Evolutionary conservation across 1,284 basidiomycete genomes (phyloP), one percentile per base, ranked within the genome.

Genomic region (Vanrija sp.): DNA sequence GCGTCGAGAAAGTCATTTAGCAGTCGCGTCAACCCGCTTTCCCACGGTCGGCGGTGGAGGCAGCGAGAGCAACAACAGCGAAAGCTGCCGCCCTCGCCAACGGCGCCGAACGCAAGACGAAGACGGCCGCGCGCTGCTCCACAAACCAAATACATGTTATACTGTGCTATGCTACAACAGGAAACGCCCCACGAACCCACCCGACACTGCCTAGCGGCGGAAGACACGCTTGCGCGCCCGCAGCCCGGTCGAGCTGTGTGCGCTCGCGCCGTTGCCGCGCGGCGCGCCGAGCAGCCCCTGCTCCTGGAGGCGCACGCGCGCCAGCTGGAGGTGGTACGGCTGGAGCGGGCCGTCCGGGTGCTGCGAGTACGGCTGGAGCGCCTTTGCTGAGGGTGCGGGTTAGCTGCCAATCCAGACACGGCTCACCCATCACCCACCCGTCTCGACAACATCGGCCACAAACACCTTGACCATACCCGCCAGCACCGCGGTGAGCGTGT

Each of bases 401-500:
- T 21, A 26, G 15, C 6, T 18, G 6, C 10, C 6, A 28, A 29
- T 18, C 5, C 16, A 8, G 6, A 15, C 3, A 10, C n/a, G n/a
- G n/a, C n/a, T 3, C 15, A 10, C 15, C 7, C 9, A 12, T n/a
- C 5, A 66, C 69, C 34, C 44, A 70, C 71, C 71, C 2, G 67
- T 53, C 52, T 75, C 73, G n/a, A 73, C 64, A 6, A 73, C 63
- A 21, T 75, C 73, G 7, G 73, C 67, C 5, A 73, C 60, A 52
- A 73, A 73, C 46, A 75, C 64, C 66, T 75, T 75, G 57, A 65
- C 68, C 65, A 75, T 64, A 64, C 69, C 68, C 2, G 65, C 73
- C 26, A 75, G 46, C 4, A 73, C 61, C 47, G 65, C 52, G 1
- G 57, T 55, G 14, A 72, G 51, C 46, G 65, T 67, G 19, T 60